Conservation (phyloP, 345 rosid genomes). For the Arabidopsis thaliana region DNA sequence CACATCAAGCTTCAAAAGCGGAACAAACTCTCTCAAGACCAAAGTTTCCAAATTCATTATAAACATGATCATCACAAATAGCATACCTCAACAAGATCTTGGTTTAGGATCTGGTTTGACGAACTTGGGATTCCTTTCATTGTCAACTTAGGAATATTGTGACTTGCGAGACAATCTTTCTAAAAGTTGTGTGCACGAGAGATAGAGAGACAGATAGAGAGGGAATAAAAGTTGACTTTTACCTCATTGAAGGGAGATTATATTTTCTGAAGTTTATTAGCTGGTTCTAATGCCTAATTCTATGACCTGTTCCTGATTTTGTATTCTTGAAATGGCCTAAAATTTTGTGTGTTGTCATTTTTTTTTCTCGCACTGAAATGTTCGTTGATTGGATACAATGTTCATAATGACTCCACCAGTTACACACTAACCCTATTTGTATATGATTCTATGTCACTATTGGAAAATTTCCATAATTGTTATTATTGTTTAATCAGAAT, state of each 20-base stretch:
- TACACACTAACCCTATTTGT: too few relatives aligned
- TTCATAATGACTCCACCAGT: too few relatives aligned
- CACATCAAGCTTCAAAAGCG: background rate
- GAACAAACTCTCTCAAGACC: background rate
- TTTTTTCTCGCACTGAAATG: too few relatives aligned
- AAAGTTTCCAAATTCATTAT: too few relatives aligned
- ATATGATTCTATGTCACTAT: too few relatives aligned
- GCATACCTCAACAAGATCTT: slow-evolving; percentile 29
- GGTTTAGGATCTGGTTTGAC: background rate
- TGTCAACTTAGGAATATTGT: slow-evolving; percentile 16
- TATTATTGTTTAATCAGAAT: too few relatives aligned
- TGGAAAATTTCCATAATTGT: too few relatives aligned
- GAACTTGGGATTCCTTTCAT: background rate
- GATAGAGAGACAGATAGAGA: background rate
- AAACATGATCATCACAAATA: background rate
- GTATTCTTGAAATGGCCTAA: too few relatives aligned
- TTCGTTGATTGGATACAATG: too few relatives aligned
- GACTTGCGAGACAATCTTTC: slow-evolving; percentile 13
- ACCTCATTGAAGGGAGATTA: background rate
- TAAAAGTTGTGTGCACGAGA: slow-evolving; percentile 8
- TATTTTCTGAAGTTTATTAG: background rate
- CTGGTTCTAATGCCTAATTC: background rate
- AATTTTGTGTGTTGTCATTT: too few relatives aligned
- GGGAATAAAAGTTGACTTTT: slow-evolving; percentile 30
- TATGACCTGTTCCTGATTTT: too few relatives aligned